Percentiles rank a stretch among this genome's conserved stretches.
phyloP scores from a whole-genome alignment of 331 rosid species.

The Dryas integrifolia region DNA sequence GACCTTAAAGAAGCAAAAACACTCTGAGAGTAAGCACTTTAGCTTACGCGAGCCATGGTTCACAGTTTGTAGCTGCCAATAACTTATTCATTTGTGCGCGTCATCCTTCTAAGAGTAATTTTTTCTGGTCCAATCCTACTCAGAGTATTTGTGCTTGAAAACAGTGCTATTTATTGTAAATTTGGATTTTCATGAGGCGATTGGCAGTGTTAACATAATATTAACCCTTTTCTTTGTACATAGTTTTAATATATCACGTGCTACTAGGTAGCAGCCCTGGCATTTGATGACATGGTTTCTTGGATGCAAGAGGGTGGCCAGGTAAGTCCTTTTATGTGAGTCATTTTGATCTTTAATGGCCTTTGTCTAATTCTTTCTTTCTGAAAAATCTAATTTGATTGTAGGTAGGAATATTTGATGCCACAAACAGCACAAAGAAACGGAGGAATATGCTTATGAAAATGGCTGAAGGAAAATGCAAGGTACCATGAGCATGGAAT shows the following conservation, averaged over 20 bases:
- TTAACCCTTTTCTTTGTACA: conserved; percentile 65
- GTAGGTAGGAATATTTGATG: conserved; percentile 98
- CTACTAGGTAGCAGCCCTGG: conserved; percentile 99
- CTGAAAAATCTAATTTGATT: conserved; percentile 28
- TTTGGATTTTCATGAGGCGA: conserved; percentile 27
- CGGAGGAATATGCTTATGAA: conserved; percentile 97
- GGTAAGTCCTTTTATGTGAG: conserved; percentile 47
- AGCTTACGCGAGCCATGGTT: background rate
- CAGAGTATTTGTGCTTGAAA: background rate
- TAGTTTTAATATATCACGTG: conserved; percentile 93
- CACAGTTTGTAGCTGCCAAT: background rate
- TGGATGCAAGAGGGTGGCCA: conserved; percentile 99
- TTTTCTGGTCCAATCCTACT: background rate
- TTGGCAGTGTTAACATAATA: conserved; percentile 55
- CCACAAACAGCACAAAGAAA: conserved; percentile 79
- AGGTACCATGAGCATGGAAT: conserved; percentile 49
- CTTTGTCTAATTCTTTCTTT: conserved; percentile 25
- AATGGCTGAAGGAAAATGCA: conserved; percentile 96
- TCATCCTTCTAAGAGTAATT: too few relatives aligned
- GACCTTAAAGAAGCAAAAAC: background rate
- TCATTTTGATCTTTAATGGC: conserved; percentile 14
- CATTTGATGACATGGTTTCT: conserved; percentile 96
- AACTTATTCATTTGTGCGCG: background rate
- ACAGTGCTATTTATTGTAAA: conserved; percentile 7
- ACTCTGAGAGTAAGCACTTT: background rate